A percentile compares a stretch with the other conserved stretches of the same genome.
Evolutionary conservation across 257 asterid genomes (phyloP).

Genomic region (Ajuga chamaepitys): DNA sequence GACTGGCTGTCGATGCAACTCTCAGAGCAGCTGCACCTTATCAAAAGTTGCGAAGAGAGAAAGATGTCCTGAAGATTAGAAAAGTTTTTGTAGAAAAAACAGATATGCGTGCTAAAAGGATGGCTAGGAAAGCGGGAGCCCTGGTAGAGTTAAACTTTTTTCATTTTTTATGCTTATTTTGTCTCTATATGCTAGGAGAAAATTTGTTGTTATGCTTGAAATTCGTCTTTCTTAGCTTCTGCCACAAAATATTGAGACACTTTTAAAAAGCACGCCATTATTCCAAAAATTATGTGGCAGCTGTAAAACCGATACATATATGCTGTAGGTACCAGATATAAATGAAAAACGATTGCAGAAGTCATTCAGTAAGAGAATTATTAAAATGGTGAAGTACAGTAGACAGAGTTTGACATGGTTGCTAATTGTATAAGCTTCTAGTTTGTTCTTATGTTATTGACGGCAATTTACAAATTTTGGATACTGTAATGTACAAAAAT

Average conservation of each 20-base stretch:
- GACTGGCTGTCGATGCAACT: slow-evolving; percentile 99
- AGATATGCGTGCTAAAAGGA: slow-evolving; percentile 98
- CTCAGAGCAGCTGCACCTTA: slow-evolving; percentile 99
- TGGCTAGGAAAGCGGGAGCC: slow-evolving; percentile 99
- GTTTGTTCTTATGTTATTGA: background rate
- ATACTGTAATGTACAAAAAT: background rate
- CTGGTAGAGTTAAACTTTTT: slow-evolving; percentile 48
- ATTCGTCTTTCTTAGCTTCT: background rate
- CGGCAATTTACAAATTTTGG: background rate
- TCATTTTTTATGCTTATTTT: background rate
- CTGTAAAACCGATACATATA: background rate
- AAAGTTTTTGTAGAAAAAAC: slow-evolving; percentile 88
- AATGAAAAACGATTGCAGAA: background rate
- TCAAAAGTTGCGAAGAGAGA: slow-evolving; percentile 90
- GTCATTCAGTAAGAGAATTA: background rate
- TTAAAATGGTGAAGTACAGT: background rate
- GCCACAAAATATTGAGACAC: background rate
- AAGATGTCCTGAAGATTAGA: slow-evolving; percentile 55
- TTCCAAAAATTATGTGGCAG: background rate
- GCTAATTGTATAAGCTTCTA: background rate
- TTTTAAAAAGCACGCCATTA: background rate
- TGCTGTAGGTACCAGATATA: background rate
- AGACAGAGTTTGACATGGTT: background rate
- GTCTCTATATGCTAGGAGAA: background rate
- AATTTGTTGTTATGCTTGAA: slow-evolving; percentile 3